phyloP scores from a whole-genome alignment of 2,329 filamentous ascomycete species.

The Pyrenophora graminea region DNA sequence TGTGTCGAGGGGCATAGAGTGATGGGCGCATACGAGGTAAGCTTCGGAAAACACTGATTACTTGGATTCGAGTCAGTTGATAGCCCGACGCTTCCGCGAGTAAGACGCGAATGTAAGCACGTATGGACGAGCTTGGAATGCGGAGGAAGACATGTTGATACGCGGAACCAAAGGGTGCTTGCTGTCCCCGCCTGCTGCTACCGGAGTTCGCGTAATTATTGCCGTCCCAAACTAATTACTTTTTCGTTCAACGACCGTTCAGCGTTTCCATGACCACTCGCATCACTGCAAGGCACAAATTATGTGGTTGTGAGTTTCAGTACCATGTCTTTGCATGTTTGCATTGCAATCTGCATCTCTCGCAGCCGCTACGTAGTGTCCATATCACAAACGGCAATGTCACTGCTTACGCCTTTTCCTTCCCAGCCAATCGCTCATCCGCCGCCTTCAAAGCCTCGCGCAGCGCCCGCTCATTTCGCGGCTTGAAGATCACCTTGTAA shows the following conservation, averaged over 20 bases:
- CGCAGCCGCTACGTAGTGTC: too few relatives aligned
- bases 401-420: slow-evolving; percentile 10
- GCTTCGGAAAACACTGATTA: not conserved
- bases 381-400: not conserved
- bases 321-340: too few relatives aligned
- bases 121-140: too few relatives aligned
- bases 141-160: slow-evolving; percentile 14
- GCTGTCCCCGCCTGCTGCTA: too few relatives aligned
- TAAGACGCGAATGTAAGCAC: too few relatives aligned
- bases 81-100: too few relatives aligned
- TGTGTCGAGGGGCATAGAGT: slow-evolving; percentile 23
- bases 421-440: slow-evolving; percentile 31
- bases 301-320: too few relatives aligned
- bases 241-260: too few relatives aligned
- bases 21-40: slow-evolving; percentile 14
- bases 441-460: slow-evolving; percentile 47
- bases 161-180: not conserved
- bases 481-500: slow-evolving; percentile 64
- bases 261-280: too few relatives aligned
- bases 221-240: slow-evolving; percentile 2
- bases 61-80: too few relatives aligned
- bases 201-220: slow-evolving; percentile 1
- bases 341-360: too few relatives aligned
- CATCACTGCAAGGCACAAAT: too few relatives aligned
- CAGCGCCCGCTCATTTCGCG: slow-evolving; percentile 55